A percentile compares a stretch with the other conserved stretches of the same genome.
phyloP scores from a whole-genome alignment of 768 basidiomycete species.

The Rhodocollybia butyracea region DNA sequence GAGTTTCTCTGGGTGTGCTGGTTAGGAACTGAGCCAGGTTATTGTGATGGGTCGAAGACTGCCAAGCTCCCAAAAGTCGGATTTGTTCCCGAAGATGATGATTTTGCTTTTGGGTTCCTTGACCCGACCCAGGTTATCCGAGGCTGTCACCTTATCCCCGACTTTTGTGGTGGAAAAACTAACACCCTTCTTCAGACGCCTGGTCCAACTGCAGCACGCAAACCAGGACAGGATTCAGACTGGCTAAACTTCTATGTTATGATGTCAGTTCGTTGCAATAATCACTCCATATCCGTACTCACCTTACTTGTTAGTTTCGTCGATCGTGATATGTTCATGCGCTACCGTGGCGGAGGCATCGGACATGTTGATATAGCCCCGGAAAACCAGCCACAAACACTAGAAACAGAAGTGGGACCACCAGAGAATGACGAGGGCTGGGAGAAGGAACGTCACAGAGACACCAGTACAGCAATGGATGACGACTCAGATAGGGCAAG shows the following conservation, averaged over 20 bases:
- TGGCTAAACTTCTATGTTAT: slow-evolving; percentile 31
- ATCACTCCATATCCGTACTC: background rate
- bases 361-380: background rate
- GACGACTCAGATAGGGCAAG: too few relatives aligned
- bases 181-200: slow-evolving; percentile 9
- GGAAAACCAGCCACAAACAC: too few relatives aligned
- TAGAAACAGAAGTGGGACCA: too few relatives aligned
- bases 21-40: slow-evolving; percentile 25
- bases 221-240: slow-evolving; percentile 15
- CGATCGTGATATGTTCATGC: slow-evolving; percentile 19
- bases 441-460: too few relatives aligned
- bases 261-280: slow-evolving; percentile 27
- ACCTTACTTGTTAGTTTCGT: slow-evolving; percentile 26
- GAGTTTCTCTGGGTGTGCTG: slow-evolving; percentile 39
- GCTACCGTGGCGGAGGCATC: background rate
- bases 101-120: slow-evolving; percentile 32
- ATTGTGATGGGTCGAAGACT: slow-evolving; percentile 12
- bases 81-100: slow-evolving; percentile 24
- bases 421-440: too few relatives aligned
- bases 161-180: slow-evolving; percentile 22
- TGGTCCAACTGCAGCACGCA: slow-evolving; percentile 1
- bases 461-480: too few relatives aligned
- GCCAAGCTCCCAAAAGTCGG: slow-evolving; percentile 24
- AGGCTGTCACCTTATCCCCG: slow-evolving; percentile 27
- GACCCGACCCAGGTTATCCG: slow-evolving; percentile 25